These are phyloP conservation scores for Xanthoconium stramineum DNA, from an alignment of 768 basidiomycete genomes.

Conservation along the genomic window DNA sequence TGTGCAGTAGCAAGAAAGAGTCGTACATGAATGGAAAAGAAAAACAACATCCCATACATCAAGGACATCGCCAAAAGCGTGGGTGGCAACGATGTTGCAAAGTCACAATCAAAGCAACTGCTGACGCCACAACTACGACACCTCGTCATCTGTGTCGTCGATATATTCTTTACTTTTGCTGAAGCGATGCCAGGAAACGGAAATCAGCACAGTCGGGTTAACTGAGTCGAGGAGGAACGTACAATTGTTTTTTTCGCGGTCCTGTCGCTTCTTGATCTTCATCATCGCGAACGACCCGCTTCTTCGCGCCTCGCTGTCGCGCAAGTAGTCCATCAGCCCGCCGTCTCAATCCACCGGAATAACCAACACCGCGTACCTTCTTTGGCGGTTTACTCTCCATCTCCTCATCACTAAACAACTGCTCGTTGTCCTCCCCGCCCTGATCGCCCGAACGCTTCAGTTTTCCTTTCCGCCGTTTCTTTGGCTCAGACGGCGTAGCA, in stretches of 20 bases:
- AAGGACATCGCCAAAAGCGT: neutral
- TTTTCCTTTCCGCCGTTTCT: conserved; percentile 79
- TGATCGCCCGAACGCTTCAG: conserved; percentile 51
- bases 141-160: conserved; percentile 82
- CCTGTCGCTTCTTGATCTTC: conserved; percentile 66
- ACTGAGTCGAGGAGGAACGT: conserved; percentile 25
- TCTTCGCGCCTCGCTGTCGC: conserved; percentile 53
- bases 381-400: conserved; percentile 53
- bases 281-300: conserved; percentile 74
- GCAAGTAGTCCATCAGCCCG: neutral
- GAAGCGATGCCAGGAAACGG: neutral
- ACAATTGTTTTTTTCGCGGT: conserved; percentile 80
- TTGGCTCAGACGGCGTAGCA: conserved; percentile 43
- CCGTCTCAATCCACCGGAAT: too few species aligned
- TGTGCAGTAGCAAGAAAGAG: too few species aligned
- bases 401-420: conserved; percentile 72
- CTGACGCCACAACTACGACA: conserved; percentile 43
- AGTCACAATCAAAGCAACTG: neutral
- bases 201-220: neutral
- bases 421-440: conserved; percentile 57
- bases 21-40: neutral
- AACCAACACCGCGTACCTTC: conserved; percentile 47
- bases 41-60: neutral
- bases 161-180: conserved; percentile 91
- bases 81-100: neutral